Conservation (phyloP, 306 rosid species). For the Quercus parvula region DNA sequence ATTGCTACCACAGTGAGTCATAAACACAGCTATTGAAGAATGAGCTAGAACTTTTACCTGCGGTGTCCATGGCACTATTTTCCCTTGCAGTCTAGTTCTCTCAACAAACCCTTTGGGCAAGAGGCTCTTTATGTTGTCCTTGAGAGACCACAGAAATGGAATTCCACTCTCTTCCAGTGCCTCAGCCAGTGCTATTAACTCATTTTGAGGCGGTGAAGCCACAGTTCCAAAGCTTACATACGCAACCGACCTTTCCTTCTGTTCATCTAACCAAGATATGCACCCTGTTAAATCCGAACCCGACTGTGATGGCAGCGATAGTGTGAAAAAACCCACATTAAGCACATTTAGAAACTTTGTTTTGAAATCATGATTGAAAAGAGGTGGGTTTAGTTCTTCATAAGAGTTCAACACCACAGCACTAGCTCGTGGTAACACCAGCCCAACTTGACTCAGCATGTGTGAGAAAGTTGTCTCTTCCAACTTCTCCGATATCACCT, state of each 20-base stretch:
- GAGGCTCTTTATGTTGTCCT: neutral
- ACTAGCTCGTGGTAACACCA: constrained; percentile 26
- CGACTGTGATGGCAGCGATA: neutral
- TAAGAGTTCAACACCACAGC: constrained; percentile 34
- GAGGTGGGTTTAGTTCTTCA: constrained; percentile 28
- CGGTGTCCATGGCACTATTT: constrained; percentile 51
- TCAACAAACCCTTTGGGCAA: constrained; percentile 44
- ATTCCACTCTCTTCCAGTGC: constrained; percentile 12
- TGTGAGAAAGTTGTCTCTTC: constrained; percentile 22
- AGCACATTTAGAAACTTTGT: constrained; percentile 25
- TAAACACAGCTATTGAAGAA: constrained; percentile 35
- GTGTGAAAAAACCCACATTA: constrained; percentile 35
- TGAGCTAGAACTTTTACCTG: constrained; percentile 44
- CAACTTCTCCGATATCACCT: neutral
- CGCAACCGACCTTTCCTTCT: constrained; percentile 1
- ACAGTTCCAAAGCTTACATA: constrained; percentile 25
- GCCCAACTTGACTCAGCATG: constrained; percentile 20
- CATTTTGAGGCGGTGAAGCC: neutral
- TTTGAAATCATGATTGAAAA: constrained; percentile 24
- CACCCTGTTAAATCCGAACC: constrained; percentile 28
- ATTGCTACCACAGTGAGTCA: constrained; percentile 51
- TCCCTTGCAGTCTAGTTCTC: constrained; percentile 24
- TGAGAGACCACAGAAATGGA: constrained; percentile 25
- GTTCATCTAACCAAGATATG: constrained; percentile 29
- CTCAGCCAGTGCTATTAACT: constrained; percentile 21